Evolutionary conservation across 75 land plant species (phyloP).

Genomic region (Chamaecyparis obtusa): DNA sequence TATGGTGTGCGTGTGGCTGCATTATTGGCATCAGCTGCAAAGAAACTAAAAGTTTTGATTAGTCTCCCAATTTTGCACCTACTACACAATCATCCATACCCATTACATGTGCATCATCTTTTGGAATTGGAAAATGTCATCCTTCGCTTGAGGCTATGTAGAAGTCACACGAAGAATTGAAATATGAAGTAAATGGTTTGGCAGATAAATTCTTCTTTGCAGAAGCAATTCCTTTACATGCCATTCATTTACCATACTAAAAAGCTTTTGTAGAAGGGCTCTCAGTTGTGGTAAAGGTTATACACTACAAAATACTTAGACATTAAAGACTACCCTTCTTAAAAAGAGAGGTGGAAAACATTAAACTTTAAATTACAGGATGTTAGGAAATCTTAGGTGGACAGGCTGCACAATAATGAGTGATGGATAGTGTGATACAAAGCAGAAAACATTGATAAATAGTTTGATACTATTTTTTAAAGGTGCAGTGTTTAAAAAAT

Average conservation of each 20-base stretch:
- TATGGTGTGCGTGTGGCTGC: background rate
- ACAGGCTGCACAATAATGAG: background rate
- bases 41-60: too few relatives aligned
- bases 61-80: background rate
- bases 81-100: background rate
- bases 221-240: background rate
- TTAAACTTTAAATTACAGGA: background rate
- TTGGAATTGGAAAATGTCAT: background rate
- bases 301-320: background rate
- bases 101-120: too few relatives aligned
- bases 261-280: background rate
- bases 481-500: background rate
- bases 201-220: too few relatives aligned
- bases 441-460: background rate
- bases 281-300: background rate
- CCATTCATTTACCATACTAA: background rate
- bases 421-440: background rate
- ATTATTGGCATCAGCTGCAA: background rate
- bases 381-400: background rate
- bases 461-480: background rate
- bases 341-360: background rate
- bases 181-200: too few relatives aligned
- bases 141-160: background rate
- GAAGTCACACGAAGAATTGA: background rate
- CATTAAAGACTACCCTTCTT: background rate